Base-by-base conservation (phyloP, 768 basidiomycete species). In the Tremella fuciformis region DNA sequence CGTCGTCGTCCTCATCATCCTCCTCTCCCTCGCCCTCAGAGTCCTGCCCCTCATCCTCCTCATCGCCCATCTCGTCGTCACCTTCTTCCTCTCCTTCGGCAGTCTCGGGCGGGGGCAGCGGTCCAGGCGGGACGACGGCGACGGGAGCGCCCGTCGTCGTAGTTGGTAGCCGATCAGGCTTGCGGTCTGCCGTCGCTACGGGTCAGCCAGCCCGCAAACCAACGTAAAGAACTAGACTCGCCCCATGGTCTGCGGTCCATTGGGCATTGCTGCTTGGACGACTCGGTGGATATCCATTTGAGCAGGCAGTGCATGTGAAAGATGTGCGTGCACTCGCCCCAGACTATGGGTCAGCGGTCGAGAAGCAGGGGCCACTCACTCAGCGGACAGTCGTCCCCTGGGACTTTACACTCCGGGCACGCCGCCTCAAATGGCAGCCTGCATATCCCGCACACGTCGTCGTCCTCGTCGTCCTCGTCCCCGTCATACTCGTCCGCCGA, bases 251-350 rank as follows among this genome's bases (percentile, higher is more conserved):
- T 80, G 26, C 96, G 82, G 73, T 98, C 94, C 91, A 99, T 93
- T n/a, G 96, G 96, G 81, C 96, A 99, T 66, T 93, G 91, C 66
- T 88, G 86, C 76, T 97, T 97, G 37, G 89, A 92, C 13, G 88
- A 85, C 3, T 84, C 79, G 0, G 92, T 93, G 2, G 86, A 86
- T 59, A 97, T 84, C 96, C 96, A 99, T 76, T 97, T 96, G 63
- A 94, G 82, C 13, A 99, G 79, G 78, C 94, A 98, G 76, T 99
- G 94, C 90, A 97, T 92, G 75, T 99, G 96, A 72, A 98, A 99
- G 57, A 96, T 86, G 75, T 98, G 96, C 6, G 86, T 90, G 73
- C 94, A 99, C 78, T 96, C 87, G 34, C 96, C 96, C 90, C 92
- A 98, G 54, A 98, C 94, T 98, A 64, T n/a, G 37, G 16, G 15